Evolutionary conservation across 2,329 filamentous ascomycete species (phyloP), one percentile per base, ranked within the genome.

Genomic region (Colletotrichum tamarilloi): DNA sequence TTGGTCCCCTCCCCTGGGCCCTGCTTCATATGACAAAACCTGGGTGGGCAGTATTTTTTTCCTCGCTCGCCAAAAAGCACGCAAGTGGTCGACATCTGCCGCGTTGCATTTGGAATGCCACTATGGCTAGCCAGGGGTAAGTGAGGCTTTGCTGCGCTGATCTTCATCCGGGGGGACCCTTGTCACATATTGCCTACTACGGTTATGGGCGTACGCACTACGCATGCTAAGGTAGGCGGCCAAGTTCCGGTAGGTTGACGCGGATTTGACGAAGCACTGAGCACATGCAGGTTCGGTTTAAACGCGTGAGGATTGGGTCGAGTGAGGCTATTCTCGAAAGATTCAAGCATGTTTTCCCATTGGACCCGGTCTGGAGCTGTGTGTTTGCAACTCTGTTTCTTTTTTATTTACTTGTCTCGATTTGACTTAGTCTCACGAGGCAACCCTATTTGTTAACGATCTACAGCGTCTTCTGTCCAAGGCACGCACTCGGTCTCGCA

Each of bases 391-490:
- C 19, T 49, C 19, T n/a, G 42, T 49, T 11, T 49, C 8, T 46
- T 49, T 46, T n/a, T 49, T 11, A 42, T 42, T 49, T 49, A n/a
- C 19, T 22, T 22, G 19, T n/a, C 42, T 49, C 42, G 42, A 49
- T 49, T 49, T 49, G 42, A 19, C 19, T 7, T n/a, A 49, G 42
- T 49, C 42, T 49, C 42, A n/a, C 5, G 69, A 42, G 69, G 65
- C 30, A 63, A 6, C 35, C 35, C 35, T 28, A 14, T 58, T 66
- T 24, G 69, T 52, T 19, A 72, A 72, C 63, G 38, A 53, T 32
- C 24, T 66, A 72, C 53, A 69, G 3, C 53, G 57, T 66, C 4
- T 72, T 69, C 24, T 22, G 38, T 42, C 38, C 42, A 4, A 22
- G 42, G 42, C 42, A 49, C 19, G 7, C 19, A 49, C 8, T n/a